phyloP scores from a whole-genome alignment of 306 rosid species.

The Alnus glutinosa region DNA sequence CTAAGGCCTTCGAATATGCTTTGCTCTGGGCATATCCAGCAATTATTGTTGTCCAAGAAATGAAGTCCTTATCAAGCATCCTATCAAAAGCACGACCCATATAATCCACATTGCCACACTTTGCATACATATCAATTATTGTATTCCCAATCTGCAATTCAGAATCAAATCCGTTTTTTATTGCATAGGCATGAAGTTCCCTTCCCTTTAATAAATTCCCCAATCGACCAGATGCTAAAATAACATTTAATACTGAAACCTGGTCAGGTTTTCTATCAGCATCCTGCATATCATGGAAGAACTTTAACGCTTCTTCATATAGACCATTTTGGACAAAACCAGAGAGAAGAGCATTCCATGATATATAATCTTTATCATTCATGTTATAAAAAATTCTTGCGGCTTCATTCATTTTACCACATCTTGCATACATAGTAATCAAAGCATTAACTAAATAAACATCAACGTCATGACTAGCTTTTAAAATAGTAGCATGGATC shows the following conservation, averaged over 20 bases:
- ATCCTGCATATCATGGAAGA: constrained; percentile 50
- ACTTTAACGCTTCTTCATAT: constrained; percentile 43
- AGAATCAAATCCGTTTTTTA: constrained; percentile 54
- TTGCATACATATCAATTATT: constrained; percentile 68
- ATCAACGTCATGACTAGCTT: constrained; percentile 42
- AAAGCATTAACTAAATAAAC: constrained; percentile 63
- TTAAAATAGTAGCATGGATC: constrained; percentile 59
- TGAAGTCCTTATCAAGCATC: constrained; percentile 48
- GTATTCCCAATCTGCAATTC: constrained; percentile 64
- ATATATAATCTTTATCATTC: constrained; percentile 53
- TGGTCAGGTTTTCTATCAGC: constrained; percentile 52
- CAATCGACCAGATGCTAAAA: constrained; percentile 57
- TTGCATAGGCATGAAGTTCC: constrained; percentile 69
- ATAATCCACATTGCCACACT: constrained; percentile 49
- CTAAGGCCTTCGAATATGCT: constrained; percentile 42
- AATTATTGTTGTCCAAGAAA: constrained; percentile 76
- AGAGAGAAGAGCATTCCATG: constrained; percentile 71
- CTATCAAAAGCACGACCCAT: constrained; percentile 53
- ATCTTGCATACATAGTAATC: constrained; percentile 66
- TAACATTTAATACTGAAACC: constrained; percentile 56
- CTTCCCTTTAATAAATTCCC: constrained; percentile 53
- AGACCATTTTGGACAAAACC: constrained; percentile 63
- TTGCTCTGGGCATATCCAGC: constrained; percentile 69
- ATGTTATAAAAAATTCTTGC: constrained; percentile 41
- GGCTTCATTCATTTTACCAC: constrained; percentile 52